A percentile compares a stretch with the other conserved stretches of the same genome.
phyloP scores from a whole-genome alignment of 1,139 yeast genomes.

The Sugiyamaella sp. region DNA sequence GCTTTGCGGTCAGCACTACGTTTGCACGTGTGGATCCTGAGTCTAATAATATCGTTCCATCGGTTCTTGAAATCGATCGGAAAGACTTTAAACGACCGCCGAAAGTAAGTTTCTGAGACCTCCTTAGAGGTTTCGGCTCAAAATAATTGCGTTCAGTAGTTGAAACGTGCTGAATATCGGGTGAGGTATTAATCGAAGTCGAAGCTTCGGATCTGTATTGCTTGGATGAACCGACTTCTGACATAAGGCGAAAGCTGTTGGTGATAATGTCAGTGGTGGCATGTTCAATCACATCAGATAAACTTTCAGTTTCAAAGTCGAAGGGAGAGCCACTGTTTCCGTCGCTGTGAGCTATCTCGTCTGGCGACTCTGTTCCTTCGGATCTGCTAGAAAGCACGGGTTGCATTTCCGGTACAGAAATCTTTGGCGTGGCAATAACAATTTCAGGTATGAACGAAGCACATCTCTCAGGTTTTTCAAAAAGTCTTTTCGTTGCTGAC shows the following conservation, averaged over 20 bases:
- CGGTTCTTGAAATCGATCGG: background rate
- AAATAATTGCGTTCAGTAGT: background rate
- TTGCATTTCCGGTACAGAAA: background rate
- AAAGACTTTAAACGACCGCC: background rate
- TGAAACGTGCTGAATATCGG: background rate
- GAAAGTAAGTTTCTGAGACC: background rate
- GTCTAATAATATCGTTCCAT: background rate
- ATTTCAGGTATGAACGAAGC: background rate
- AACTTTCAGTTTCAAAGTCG: constrained; percentile 10
- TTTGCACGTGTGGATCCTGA: background rate
- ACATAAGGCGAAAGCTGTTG: background rate
- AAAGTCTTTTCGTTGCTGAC: background rate
- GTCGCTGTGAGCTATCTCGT: background rate
- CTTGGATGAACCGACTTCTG: too few relatives aligned
- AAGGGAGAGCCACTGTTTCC: background rate
- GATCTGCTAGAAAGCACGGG: background rate
- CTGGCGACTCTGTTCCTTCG: background rate
- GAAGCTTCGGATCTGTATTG: too few relatives aligned
- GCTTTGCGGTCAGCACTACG: background rate
- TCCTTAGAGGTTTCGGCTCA: background rate
- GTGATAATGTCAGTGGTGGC: constrained; percentile 8
- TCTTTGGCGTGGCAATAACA: constrained; percentile 4
- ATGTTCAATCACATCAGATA: constrained; percentile 8
- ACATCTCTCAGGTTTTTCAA: constrained; percentile 2
- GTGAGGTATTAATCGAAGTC: too few relatives aligned